Percentiles rank a stretch among this genome's conserved stretches.
Conservation (phyloP, 345 rosid genomes). For the Syzygium aromaticum region DNA sequence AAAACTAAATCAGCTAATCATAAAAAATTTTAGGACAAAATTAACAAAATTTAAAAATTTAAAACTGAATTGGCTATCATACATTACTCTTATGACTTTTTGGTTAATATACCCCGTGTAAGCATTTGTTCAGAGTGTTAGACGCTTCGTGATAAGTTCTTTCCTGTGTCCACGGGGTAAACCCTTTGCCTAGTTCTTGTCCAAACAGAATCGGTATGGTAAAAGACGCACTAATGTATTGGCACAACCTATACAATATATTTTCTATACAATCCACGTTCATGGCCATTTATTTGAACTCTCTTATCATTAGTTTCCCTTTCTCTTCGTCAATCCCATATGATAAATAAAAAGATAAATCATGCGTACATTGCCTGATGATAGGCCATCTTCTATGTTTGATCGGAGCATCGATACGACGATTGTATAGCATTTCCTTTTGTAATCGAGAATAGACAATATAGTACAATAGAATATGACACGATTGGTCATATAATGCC, state of each 20-base stretch:
- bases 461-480: not conserved
- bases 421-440: not conserved
- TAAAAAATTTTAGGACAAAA: not conserved
- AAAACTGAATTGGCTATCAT: accelerated
- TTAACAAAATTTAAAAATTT: accelerated
- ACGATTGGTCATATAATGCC: not conserved
- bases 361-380: not conserved
- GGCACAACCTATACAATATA: too few relatives aligned
- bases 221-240: too few relatives aligned
- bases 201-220: too few relatives aligned
- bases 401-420: not conserved
- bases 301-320: not conserved
- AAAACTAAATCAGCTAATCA: not conserved
- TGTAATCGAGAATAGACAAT: not conserved
- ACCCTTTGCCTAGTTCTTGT: not conserved
- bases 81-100: not conserved
- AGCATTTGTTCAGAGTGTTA: not conserved
- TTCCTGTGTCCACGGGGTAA: not conserved
- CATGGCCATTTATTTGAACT: not conserved
- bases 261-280: not conserved
- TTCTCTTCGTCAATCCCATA: not conserved
- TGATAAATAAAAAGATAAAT: not conserved
- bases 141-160: not conserved
- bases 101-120: not conserved
- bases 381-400: not conserved